phyloP scores from a whole-genome alignment of 805 yeast genomes.

The Teunomyces stri region DNA sequence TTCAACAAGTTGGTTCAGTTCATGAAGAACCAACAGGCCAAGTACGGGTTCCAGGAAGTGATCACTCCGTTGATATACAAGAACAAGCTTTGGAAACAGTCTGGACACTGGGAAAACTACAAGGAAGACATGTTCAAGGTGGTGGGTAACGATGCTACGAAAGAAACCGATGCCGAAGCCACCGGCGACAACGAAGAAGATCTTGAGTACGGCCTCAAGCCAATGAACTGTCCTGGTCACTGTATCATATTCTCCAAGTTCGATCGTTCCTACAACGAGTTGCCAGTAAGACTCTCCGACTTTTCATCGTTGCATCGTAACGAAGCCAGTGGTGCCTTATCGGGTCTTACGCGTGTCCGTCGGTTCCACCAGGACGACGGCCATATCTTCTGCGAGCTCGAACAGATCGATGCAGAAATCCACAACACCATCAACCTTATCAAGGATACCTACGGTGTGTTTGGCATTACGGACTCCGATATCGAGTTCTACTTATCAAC shows the following conservation, averaged over 20 bases:
- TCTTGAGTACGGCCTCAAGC: constrained; percentile 75
- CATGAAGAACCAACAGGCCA: constrained; percentile 80
- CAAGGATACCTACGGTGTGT: constrained; percentile 67
- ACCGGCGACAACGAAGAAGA: constrained; percentile 8
- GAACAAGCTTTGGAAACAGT: constrained; percentile 78
- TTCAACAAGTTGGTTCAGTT: constrained; percentile 76
- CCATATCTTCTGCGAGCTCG: constrained; percentile 83
- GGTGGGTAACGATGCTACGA: constrained; percentile 49
- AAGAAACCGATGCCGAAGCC: constrained; percentile 22
- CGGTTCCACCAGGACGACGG: constrained; percentile 98
- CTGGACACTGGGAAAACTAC: constrained; percentile 96
- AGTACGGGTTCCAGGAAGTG: constrained; percentile 86
- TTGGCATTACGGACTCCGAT: constrained; percentile 54
- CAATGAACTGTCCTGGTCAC: constrained; percentile 96
- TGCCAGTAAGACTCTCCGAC: constrained; percentile 84
- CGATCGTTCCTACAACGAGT: constrained; percentile 78
- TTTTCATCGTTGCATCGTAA: constrained; percentile 91
- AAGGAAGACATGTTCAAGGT: constrained; percentile 93
- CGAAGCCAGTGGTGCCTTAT: constrained; percentile 90
- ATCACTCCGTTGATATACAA: constrained; percentile 88
- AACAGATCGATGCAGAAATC: constrained; percentile 77
- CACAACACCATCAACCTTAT: constrained; percentile 67
- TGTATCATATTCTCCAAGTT: constrained; percentile 76
- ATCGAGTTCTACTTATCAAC: constrained; percentile 72
- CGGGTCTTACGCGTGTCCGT: constrained; percentile 90